Evolutionary conservation across 371 early-diverging fungal species (phyloP).

Genomic region (Parasitella parasitica): DNA sequence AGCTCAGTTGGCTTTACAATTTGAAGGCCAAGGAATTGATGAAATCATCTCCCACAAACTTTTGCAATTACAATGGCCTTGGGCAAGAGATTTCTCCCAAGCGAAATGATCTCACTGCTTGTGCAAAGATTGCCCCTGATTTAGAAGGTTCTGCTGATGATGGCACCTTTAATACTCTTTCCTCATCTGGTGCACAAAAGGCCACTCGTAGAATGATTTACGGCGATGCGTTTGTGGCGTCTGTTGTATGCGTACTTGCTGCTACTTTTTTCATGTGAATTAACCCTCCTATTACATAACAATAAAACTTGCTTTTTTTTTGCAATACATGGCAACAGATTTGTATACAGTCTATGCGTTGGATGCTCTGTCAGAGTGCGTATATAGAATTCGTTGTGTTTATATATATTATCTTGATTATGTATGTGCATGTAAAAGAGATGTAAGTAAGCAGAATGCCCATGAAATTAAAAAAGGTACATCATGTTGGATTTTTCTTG

Average conservation of each 20-base stretch:
- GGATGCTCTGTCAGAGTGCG: neutral
- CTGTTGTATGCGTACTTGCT: constrained; percentile 8
- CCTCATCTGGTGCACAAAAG: neutral
- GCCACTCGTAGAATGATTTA: neutral
- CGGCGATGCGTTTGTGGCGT: constrained; percentile 14
- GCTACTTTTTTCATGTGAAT: constrained; percentile 6
- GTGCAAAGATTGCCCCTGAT: constrained; percentile 30
- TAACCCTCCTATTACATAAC: neutral
- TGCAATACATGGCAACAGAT: no score
- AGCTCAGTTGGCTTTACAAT: constrained; percentile 51
- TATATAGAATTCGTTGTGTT: neutral
- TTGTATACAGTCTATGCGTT: neutral
- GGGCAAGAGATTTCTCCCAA: constrained; percentile 33
- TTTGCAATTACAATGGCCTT: constrained; percentile 43
- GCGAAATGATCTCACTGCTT: constrained; percentile 30
- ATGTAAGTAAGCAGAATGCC: neutral
- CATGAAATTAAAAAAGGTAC: neutral
- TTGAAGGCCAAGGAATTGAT: constrained; percentile 24
- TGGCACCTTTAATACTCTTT: neutral
- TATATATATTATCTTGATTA: neutral
- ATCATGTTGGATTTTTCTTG: neutral
- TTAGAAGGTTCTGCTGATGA: constrained; percentile 9
- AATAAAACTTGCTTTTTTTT: neutral
- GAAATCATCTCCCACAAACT: constrained; percentile 11
- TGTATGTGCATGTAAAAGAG: neutral